Percentiles rank a stretch among this genome's conserved stretches.
Conservation (phyloP, 306 rosid species). For the Lotus japonicus region DNA sequence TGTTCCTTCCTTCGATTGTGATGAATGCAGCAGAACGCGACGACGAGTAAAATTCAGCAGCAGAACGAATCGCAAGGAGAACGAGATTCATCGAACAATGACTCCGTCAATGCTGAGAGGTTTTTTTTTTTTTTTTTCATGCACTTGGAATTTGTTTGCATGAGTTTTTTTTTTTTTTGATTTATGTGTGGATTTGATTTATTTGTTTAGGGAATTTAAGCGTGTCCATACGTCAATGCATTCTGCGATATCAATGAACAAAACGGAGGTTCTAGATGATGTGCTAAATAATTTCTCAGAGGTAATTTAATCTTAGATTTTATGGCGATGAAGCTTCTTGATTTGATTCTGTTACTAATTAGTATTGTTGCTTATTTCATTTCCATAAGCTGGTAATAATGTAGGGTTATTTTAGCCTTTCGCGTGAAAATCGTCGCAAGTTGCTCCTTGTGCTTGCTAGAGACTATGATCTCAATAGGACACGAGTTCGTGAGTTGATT, state of each 20-base stretch:
- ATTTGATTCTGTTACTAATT: neutral
- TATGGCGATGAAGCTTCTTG: neutral
- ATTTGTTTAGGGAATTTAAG: constrained; percentile 52
- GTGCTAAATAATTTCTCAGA: constrained; percentile 66
- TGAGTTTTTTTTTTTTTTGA: neutral
- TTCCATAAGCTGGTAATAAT: constrained; percentile 19
- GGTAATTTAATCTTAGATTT: too few relatives aligned
- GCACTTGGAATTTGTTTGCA: neutral
- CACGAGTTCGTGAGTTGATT: constrained; percentile 63
- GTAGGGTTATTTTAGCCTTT: constrained; percentile 76
- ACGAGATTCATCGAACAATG: constrained; percentile 21
- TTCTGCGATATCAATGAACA: constrained; percentile 65
- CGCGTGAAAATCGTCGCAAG: constrained; percentile 52
- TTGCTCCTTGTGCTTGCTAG: constrained; percentile 66
- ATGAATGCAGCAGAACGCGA: constrained; percentile 35
- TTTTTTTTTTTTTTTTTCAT: constrained; percentile 8
- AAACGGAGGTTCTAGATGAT: constrained; percentile 66
- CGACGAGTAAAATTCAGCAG: constrained; percentile 32
- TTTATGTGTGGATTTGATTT: neutral
- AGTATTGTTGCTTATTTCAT: neutral
- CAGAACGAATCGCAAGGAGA: constrained; percentile 25
- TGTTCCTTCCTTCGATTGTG: too few relatives aligned
- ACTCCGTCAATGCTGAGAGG: constrained; percentile 46
- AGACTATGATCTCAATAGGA: constrained; percentile 79
- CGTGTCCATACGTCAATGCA: constrained; percentile 66